Conservation (phyloP, 306 rosid species). For the Prunus kanzakura region DNA sequence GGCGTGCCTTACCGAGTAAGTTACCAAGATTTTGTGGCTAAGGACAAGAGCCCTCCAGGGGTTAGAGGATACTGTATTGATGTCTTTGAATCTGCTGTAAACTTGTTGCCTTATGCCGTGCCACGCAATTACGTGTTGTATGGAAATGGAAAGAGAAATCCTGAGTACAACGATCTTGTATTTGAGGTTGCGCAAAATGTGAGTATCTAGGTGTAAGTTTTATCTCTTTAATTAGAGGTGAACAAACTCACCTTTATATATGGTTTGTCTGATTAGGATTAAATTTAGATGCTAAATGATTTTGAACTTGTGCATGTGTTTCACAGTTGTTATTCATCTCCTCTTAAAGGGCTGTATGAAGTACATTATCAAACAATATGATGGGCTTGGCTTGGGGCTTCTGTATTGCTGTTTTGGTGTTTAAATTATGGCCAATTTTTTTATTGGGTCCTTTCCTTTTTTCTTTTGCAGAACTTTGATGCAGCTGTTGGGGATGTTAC, state of each 20-base stretch:
- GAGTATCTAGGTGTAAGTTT: constrained; percentile 39
- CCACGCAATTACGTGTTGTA: constrained; percentile 52
- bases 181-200: constrained; percentile 62
- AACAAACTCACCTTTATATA: not conserved
- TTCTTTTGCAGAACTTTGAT: constrained; percentile 54
- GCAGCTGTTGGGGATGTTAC: constrained; percentile 85
- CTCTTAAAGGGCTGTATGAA: not conserved
- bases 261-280: constrained; percentile 11
- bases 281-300: constrained; percentile 3
- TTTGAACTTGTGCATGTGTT: not conserved
- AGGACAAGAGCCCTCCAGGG: constrained; percentile 57
- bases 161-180: constrained; percentile 47
- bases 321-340: not conserved
- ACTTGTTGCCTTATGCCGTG: constrained; percentile 77
- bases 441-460: not conserved
- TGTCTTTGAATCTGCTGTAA: constrained; percentile 81
- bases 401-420: not conserved
- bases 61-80: constrained; percentile 76
- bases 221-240: constrained; percentile 7
- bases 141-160: constrained; percentile 70
- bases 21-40: constrained; percentile 60
- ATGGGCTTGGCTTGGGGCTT: constrained; percentile 1
- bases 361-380: not conserved
- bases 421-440: not conserved
- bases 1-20: constrained; percentile 71